Base-by-base conservation (phyloP, 805 yeast species). In the Wickerhamomyces chaumierensis region DNA sequence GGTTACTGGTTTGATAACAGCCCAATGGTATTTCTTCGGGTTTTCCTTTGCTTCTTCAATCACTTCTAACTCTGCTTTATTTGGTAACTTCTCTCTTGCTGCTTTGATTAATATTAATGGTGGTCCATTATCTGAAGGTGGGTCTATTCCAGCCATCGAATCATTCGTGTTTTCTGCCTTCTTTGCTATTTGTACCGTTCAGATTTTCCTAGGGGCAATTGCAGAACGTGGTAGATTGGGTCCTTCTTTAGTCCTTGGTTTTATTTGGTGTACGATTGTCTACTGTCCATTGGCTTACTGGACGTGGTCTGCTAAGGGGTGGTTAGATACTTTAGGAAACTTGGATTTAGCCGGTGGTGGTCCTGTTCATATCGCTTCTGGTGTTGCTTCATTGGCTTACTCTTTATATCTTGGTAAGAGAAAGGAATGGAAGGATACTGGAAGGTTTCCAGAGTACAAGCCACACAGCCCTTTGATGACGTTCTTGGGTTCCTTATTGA, bases 311-410 rank as follows among this genome's bases (percentile, higher is more conserved):
- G 56, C 81, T 1, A 81, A 82, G 39, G 97, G 98, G 34, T 90
- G 96, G 96, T 94, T 95, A 32, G 71, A 71, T 45, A 69, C 74
- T 47, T 83, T 94, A 72, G 96, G 95, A n/a, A 96, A 78, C 3
- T 67, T 88, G 37, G 98, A 90, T 59, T 90, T 85, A 58, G 98
- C 98, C n/a, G 98, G 98, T 36, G 97, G 97, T 40, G 97, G 96
- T 2, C 96, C 96, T 2, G 96, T 90, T 16, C 97, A 90, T 61
- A 84, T 92, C 41, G 70, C 87, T 20, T 78, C 94, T 31, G 97
- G 97, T 44, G 83, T 86, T 18, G 85, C 87, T 27, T 96, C 95
- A 2, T 75, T 90, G 48, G 94, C 83, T 7, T 80, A 78, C 50
- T 75, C 87, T 16, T 75, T 74, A 34, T 80, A 80, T 46, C 61